Conservation (phyloP, 2,329 filamentous ascomycete genomes). For the Alternaria metachromatica region DNA sequence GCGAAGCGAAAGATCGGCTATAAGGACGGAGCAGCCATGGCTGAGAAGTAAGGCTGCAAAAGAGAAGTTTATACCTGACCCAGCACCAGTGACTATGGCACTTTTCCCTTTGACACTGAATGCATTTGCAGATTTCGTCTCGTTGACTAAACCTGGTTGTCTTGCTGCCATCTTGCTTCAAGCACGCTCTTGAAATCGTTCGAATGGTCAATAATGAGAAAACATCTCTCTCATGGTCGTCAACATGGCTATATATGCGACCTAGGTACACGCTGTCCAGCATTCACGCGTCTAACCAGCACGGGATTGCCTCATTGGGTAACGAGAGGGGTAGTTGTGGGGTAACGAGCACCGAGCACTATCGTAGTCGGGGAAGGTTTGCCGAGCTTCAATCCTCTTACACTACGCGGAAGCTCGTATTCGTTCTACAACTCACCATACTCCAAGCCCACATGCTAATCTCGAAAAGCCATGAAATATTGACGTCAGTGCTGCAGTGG, state of each 20-base stretch:
- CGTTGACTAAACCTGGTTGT: neutral
- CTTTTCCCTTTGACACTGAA: constrained; percentile 54
- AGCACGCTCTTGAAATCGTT: neutral
- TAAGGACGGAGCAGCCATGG: constrained; percentile 55
- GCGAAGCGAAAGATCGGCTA: constrained; percentile 56
- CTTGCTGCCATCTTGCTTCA: neutral
- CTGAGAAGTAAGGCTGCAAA: constrained; percentile 56
- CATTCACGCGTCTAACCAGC: constrained; percentile 3
- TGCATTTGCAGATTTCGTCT: neutral
- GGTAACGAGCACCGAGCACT: constrained; percentile 17
- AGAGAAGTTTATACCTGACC: constrained; percentile 56
- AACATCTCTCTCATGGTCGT: neutral
- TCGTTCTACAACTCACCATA: too few species aligned
- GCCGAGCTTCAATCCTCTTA: neutral
- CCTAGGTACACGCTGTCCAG: neutral
- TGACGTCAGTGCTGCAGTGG: too few species aligned
- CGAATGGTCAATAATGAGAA: too few species aligned
- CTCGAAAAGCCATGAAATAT: too few species aligned
- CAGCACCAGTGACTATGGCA: constrained; percentile 58
- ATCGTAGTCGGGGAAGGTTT: neutral
- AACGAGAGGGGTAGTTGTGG: constrained; percentile 25
- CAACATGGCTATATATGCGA: neutral
- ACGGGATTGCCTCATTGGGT: constrained; percentile 21
- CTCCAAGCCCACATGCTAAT: too few species aligned
- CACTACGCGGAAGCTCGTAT: neutral